These are phyloP conservation scores for Begonia fuchsioides DNA, from an alignment of 306 rosid genomes.

Conservation along the genomic window DNA sequence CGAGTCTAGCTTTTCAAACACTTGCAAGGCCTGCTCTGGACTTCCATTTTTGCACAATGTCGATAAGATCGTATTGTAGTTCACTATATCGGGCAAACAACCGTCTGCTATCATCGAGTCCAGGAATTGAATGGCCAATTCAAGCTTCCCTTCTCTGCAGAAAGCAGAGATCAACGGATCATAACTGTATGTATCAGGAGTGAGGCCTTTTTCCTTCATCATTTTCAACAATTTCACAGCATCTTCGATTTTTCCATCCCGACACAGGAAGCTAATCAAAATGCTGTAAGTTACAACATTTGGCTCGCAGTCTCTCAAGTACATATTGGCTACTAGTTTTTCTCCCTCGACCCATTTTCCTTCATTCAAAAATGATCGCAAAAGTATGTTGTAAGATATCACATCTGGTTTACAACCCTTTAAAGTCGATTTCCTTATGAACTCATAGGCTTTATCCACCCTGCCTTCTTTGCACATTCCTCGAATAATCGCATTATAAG, in stretches of 20 bases:
- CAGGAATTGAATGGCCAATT: conserved; percentile 49
- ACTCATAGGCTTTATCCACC: conserved; percentile 55
- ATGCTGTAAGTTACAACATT: conserved; percentile 53
- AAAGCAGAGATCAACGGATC: conserved; percentile 66
- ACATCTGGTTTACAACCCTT: conserved; percentile 57
- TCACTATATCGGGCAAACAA: conserved; percentile 59
- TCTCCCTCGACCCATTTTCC: conserved; percentile 59
- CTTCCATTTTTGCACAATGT: conserved; percentile 59
- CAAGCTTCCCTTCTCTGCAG: conserved; percentile 59
- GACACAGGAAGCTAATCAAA: conserved; percentile 52
- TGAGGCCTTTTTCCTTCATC: conserved; percentile 62
- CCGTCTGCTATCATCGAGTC: conserved; percentile 67
- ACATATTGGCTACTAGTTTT: conserved; percentile 44
- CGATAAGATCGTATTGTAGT: conserved; percentile 67
- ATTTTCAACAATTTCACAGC: conserved; percentile 52
- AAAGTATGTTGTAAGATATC: conserved; percentile 44
- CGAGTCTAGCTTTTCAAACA: conserved; percentile 54
- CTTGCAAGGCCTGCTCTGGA: conserved; percentile 43
- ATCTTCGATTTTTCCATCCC: conserved; percentile 43
- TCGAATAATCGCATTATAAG: conserved; percentile 50
- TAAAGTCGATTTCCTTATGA: conserved; percentile 23
- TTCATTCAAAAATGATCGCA: conserved; percentile 40
- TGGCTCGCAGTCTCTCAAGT: conserved; percentile 44
- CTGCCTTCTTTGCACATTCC: conserved; percentile 66
- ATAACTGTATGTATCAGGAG: conserved; percentile 67